Evolutionary conservation across 371 early-diverging fungal genomes (phyloP).

Genomic region (Lichtheimia corymbifera): DNA sequence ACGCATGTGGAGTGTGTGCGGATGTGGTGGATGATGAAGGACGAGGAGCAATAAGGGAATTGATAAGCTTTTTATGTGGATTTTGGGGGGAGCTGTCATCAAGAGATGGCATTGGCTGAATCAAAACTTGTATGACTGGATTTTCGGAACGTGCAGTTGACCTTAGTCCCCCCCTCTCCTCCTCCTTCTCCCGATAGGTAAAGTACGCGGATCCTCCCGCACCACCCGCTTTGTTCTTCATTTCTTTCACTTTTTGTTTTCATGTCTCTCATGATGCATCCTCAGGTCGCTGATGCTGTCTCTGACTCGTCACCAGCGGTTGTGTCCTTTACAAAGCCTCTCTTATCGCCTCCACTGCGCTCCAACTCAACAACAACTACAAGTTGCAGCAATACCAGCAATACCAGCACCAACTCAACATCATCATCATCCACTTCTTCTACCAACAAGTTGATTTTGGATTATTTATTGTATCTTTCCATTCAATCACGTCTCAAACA

Average conservation of each 20-base stretch:
- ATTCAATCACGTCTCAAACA: constrained; percentile 62
- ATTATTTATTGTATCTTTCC: constrained; percentile 61
- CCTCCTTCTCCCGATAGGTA: too few relatives aligned
- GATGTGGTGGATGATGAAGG: too few relatives aligned
- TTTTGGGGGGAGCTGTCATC: too few relatives aligned
- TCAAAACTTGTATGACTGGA: too few relatives aligned
- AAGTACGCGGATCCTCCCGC: too few relatives aligned
- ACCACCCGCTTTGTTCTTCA: too few relatives aligned
- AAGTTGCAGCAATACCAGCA: not conserved
- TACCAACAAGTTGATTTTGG: constrained; percentile 63
- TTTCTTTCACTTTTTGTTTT: not conserved
- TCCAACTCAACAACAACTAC: not conserved
- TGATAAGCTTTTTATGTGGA: too few relatives aligned
- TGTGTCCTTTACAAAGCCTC: not conserved
- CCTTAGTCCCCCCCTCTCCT: too few relatives aligned
- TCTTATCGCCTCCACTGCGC: not conserved
- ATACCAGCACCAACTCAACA: not conserved
- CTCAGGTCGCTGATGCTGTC: constrained; percentile 1
- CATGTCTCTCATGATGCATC: constrained; percentile 1
- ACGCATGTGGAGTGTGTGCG: too few relatives aligned
- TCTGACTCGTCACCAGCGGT: not conserved
- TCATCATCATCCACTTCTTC: constrained; percentile 34
- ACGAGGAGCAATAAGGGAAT: too few relatives aligned
- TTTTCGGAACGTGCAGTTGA: too few relatives aligned
- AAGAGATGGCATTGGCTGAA: too few relatives aligned